Evolutionary conservation across 164 flowering plant genomes (phyloP), one percentile per base, ranked within the genome.

Genomic region (Berberis thunbergii): DNA sequence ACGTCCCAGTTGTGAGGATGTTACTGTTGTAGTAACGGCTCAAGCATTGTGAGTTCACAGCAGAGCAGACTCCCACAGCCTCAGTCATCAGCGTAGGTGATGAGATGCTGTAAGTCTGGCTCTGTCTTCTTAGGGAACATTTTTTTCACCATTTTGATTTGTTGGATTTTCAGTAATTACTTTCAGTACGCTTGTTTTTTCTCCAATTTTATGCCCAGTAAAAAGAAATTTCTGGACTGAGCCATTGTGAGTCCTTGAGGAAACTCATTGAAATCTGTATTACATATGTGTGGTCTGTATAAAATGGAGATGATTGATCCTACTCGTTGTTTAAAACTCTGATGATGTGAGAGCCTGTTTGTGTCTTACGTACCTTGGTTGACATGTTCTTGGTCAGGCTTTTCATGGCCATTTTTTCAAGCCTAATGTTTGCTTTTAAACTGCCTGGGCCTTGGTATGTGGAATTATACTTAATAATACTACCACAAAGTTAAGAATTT

Each of bases 81-180:
- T 84, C 97, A 4, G 70, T 80, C 69, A 81, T 95, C 61, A 82
- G 84, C 65, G 92, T 95, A 11, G 97, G 96, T 43, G 99, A 95
- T 82, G 97, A 95, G 79, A 82, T 91, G 73, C 77, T 95, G 99
- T 89, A 84, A 80, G 96, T 84, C 73, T 68, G 62, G 44, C 43
- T 60, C 44, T 41, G 43, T 46, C 45, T 38, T 4, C 26, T 56
- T 12, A 7, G 9, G 60, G 43, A 56, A 11, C 11, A 1, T 9
- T 43, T 50, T 26, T 9, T 9, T 55, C 45, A 45, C 41, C 61
- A 9, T 10, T 13, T 46, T 60, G 43, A 2, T 39, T 55, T 56
- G 12, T n/a, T 49, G 45, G 1, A 50, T 10, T 26, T 5, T 26
- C 13, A 49, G 53, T 64, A 26, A 11, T n/a, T 38, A 8, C 1